Conservation (phyloP, 2,329 filamentous ascomycete genomes). For the Colletotrichum liriopes region DNA sequence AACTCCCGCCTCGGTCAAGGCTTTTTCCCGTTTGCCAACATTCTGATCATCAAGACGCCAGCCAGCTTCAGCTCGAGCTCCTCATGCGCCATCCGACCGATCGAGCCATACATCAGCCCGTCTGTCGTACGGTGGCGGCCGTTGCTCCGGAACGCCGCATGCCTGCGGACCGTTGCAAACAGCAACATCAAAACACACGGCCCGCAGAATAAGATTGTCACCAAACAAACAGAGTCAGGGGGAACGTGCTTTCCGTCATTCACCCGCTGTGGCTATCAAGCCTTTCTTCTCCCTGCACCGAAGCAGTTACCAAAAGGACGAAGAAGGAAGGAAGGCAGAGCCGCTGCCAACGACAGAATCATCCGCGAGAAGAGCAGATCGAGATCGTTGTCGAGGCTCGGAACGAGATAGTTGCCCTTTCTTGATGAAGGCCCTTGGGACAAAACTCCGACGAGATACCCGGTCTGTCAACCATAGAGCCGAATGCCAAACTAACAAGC, state of each 20-base stretch:
- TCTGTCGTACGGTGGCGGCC: slow-evolving; percentile 31
- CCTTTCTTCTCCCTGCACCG: slow-evolving; percentile 13
- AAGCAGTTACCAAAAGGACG: neutral
- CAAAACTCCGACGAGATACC: neutral
- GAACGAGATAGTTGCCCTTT: neutral
- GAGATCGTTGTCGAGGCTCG: slow-evolving; percentile 18
- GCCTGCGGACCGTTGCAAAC: slow-evolving; percentile 26
- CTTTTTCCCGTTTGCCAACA: slow-evolving; percentile 23
- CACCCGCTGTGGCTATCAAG: neutral
- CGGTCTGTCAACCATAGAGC: neutral
- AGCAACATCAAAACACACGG: slow-evolving; percentile 35
- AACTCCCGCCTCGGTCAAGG: slow-evolving; percentile 22
- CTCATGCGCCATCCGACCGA: slow-evolving; percentile 26
- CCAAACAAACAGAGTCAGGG: slow-evolving; percentile 38
- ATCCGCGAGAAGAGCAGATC: slow-evolving; percentile 15
- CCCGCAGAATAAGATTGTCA: slow-evolving; percentile 34
- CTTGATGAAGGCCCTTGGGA: neutral
- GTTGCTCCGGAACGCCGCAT: slow-evolving; percentile 39
- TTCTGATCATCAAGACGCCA: slow-evolving; percentile 12
- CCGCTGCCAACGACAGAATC: neutral
- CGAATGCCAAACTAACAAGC: neutral
- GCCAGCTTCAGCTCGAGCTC: slow-evolving; percentile 10
- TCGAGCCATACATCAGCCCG: slow-evolving; percentile 26
- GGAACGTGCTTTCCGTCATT: slow-evolving; percentile 40
- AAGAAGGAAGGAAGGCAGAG: slow-evolving; percentile 11